These are phyloP conservation scores for Bassia scoparia DNA, from an alignment of 148 eudicot genomes.

Conservation along the genomic window DNA sequence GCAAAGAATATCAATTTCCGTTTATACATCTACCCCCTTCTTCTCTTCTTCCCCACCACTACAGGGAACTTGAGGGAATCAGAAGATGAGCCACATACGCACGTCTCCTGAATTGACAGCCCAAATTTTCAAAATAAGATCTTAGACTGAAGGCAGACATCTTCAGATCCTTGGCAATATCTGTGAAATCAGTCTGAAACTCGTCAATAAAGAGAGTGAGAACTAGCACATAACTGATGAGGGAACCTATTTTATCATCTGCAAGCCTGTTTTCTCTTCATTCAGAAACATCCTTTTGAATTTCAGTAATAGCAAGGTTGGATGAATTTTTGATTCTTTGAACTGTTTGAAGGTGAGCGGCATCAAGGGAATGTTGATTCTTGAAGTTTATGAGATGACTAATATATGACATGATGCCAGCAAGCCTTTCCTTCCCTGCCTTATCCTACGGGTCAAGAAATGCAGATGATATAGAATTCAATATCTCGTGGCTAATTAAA, in stretches of 20 bases:
- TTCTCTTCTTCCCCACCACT: conserved; percentile 39
- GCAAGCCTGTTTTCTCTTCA: conserved; percentile 42
- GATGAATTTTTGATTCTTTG: too few species aligned
- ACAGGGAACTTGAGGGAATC: conserved; percentile 56
- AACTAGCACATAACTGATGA: conserved; percentile 69
- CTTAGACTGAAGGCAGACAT: conserved; percentile 39
- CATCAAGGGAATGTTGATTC: conserved; percentile 52
- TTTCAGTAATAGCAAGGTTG: conserved; percentile 57
- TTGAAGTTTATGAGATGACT: conserved; percentile 74
- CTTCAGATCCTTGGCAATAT: conserved; percentile 75
- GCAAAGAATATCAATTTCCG: neutral
- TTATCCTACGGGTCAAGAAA: conserved; percentile 46
- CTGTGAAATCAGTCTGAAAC: conserved; percentile 52
- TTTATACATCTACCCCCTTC: conserved; percentile 40
- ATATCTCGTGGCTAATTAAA: neutral
- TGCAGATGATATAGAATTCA: neutral
- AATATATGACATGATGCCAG: conserved; percentile 66
- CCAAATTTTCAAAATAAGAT: conserved; percentile 49
- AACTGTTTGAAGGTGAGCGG: conserved; percentile 53
- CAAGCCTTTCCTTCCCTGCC: conserved; percentile 45
- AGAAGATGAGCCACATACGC: conserved; percentile 47
- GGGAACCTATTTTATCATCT: conserved; percentile 56
- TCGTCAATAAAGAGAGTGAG: conserved; percentile 66
- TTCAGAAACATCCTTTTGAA: conserved; percentile 57
- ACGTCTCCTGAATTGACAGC: conserved; percentile 56